Evolutionary conservation across 2,329 filamentous ascomycete genomes (phyloP).

Genomic region (Xylaria multiplex): DNA sequence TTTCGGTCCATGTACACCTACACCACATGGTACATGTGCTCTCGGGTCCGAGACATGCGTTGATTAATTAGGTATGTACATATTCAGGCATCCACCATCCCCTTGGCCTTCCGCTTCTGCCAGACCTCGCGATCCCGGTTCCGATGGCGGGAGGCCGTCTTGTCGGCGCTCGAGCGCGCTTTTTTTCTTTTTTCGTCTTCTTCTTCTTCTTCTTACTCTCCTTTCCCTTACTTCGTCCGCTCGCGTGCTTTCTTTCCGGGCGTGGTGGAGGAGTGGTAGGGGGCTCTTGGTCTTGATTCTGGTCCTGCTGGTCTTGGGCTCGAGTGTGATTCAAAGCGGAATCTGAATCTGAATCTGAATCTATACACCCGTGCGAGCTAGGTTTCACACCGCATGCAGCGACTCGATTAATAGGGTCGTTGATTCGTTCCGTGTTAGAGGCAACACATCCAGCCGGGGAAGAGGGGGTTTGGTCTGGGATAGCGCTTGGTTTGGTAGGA

Average conservation of each 20-base stretch:
- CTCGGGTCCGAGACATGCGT: too few relatives aligned
- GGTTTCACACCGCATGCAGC: background rate
- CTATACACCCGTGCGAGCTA: too few relatives aligned
- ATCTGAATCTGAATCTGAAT: background rate
- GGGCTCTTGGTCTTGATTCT: background rate
- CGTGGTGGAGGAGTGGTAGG: too few relatives aligned
- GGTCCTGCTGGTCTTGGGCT: background rate
- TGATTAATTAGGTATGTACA: too few relatives aligned
- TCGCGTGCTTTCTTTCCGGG: background rate
- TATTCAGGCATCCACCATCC: too few relatives aligned
- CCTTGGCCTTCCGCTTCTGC: too few relatives aligned
- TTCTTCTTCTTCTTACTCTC: background rate
- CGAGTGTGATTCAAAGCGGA: too few relatives aligned
- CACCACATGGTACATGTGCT: too few relatives aligned
- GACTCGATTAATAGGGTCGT: background rate
- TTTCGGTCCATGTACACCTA: too few relatives aligned
- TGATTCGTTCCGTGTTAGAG: background rate
- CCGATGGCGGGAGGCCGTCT: slow-evolving; percentile 12
- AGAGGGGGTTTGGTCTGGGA: background rate
- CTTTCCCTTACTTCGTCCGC: background rate
- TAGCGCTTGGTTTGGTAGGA: background rate
- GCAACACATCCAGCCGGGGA: background rate
- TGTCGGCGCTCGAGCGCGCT: background rate
- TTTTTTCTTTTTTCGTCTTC: background rate
- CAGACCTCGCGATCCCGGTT: background rate